phyloP scores from a whole-genome alignment of 805 yeast genomes.

The Millerozyma miso region DNA sequence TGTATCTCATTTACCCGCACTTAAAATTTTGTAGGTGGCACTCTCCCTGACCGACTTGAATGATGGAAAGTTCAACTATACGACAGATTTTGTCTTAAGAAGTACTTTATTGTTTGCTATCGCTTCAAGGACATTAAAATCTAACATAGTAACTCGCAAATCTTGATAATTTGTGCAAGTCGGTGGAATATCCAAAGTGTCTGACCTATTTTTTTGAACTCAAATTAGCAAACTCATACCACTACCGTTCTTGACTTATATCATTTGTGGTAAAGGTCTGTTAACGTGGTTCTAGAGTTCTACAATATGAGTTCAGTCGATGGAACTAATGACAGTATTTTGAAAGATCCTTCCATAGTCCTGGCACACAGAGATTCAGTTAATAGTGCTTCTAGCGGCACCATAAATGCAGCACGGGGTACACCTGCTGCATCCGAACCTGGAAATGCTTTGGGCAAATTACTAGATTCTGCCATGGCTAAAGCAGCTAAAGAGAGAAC shows the following conservation, averaged over 20 bases:
- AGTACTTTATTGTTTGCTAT: no score
- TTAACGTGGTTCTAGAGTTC: neutral
- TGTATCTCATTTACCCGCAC: neutral
- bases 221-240: neutral
- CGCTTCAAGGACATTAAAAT: no score
- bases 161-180: no score
- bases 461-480: conserved; percentile 44
- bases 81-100: no score
- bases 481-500: conserved; percentile 43
- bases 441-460: conserved; percentile 35
- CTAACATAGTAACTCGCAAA: no score
- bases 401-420: conserved; percentile 4
- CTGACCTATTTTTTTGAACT: no score
- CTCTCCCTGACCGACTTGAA: neutral
- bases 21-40: neutral
- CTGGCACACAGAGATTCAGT: conserved; percentile 10
- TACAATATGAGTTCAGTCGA: conserved; percentile 5
- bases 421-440: conserved; percentile 15
- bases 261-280: neutral
- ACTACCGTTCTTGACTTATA: neutral
- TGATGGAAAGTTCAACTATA: no score
- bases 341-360: conserved; percentile 30
- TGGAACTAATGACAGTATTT: conserved; percentile 14
- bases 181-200: no score
- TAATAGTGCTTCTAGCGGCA: neutral